Conservation (phyloP, 306 rosid species). For the Cucumis cinereus region DNA sequence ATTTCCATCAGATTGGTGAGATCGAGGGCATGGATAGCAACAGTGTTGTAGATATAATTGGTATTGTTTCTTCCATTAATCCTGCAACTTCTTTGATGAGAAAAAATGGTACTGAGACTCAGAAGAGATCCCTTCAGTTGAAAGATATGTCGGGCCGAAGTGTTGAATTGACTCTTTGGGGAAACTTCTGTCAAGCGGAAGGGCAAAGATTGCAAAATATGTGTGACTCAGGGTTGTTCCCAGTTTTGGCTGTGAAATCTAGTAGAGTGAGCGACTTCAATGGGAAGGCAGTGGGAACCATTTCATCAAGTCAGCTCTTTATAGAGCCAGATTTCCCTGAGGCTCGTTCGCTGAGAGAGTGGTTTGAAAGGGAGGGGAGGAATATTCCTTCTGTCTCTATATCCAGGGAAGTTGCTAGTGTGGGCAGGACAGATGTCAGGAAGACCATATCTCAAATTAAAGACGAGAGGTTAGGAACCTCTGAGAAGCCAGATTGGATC, state of each 20-base stretch:
- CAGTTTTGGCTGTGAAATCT: slow-evolving; percentile 67
- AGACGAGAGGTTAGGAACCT: slow-evolving; percentile 85
- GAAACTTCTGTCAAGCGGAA: slow-evolving; percentile 54
- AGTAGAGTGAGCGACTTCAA: slow-evolving; percentile 69
- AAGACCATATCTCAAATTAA: slow-evolving; percentile 72
- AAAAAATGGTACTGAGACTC: slow-evolving; percentile 80
- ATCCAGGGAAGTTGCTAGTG: slow-evolving; percentile 41
- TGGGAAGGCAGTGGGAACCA: slow-evolving; percentile 73
- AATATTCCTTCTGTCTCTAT: slow-evolving; percentile 42
- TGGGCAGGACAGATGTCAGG: slow-evolving; percentile 37
- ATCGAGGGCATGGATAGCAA: slow-evolving; percentile 54
- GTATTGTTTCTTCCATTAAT: slow-evolving; percentile 53
- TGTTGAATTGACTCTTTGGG: slow-evolving; percentile 79
- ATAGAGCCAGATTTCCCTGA: slow-evolving; percentile 57
- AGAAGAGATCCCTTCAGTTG: slow-evolving; percentile 69
- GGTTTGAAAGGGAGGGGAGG: slow-evolving; percentile 79
- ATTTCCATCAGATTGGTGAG: slow-evolving; percentile 51
- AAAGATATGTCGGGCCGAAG: slow-evolving; percentile 73
- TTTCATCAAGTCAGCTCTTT: slow-evolving; percentile 51
- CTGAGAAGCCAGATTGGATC: slow-evolving; percentile 93
- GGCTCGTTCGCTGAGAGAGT: slow-evolving; percentile 37
- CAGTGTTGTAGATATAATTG: slow-evolving; percentile 55
- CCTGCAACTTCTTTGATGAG: slow-evolving; percentile 60
- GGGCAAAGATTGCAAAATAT: slow-evolving; percentile 66
- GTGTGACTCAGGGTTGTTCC: slow-evolving; percentile 63